A percentile compares a stretch with the other conserved stretches of the same genome.
These are phyloP conservation scores for Aspergillus mulundensis DNA, from an alignment of 495 filamentous ascomycete species.

Conservation along the genomic window DNA sequence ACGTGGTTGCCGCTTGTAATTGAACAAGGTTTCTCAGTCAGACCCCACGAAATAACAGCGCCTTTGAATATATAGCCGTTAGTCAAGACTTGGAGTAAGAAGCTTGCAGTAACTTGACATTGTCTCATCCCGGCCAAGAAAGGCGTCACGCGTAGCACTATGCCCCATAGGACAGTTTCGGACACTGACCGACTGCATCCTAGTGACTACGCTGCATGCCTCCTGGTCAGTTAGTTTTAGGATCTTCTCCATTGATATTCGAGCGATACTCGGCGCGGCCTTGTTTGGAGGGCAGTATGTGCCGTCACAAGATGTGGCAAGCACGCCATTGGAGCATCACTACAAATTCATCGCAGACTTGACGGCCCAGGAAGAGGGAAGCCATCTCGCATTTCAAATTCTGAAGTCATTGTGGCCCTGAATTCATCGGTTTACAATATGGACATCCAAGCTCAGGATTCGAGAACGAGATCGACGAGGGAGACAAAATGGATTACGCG, in stretches of 20 bases:
- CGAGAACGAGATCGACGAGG: neutral
- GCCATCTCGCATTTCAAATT: too few relatives aligned
- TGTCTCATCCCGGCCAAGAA: slow-evolving; percentile 7
- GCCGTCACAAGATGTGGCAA: neutral
- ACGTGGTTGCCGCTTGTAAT: neutral
- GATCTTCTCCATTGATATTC: neutral
- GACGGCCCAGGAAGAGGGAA: neutral
- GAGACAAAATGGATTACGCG: neutral
- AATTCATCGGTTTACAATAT: neutral
- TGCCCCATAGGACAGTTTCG: neutral
- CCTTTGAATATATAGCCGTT: neutral
- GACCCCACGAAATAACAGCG: too few relatives aligned
- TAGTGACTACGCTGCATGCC: neutral
- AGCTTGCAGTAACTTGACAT: neutral
- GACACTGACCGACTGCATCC: neutral
- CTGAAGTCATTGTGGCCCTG: neutral
- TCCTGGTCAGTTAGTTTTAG: neutral
- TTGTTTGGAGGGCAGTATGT: neutral
- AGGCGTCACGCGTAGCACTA: slow-evolving; percentile 3
- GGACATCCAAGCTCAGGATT: neutral
- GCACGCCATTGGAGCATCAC: neutral
- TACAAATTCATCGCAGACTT: neutral
- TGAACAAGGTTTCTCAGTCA: neutral
- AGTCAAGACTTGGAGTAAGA: neutral
- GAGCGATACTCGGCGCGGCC: neutral